phyloP scores from a whole-genome alignment of 2,329 filamentous ascomycete genomes.

The Colletotrichum orbiculare region DNA sequence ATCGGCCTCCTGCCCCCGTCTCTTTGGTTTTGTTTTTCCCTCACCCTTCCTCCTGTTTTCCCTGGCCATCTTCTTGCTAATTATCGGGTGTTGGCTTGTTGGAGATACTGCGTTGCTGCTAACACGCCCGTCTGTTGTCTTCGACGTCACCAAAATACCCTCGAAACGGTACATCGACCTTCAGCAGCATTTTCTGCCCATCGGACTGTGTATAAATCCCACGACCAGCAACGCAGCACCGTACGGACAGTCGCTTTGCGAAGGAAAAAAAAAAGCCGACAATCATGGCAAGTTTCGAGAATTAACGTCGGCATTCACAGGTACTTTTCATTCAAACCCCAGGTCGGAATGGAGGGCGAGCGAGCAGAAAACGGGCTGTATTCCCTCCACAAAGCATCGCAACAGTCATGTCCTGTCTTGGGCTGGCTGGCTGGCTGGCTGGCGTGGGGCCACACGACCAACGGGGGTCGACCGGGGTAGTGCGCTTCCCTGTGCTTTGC shows the following conservation, averaged over 20 bases:
- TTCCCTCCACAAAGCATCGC: conserved; percentile 28
- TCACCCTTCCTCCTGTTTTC: conserved; percentile 27
- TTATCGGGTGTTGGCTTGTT: background rate
- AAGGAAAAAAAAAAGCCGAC: too few relatives aligned
- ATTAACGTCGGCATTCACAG: too few relatives aligned
- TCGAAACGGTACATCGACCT: conserved; percentile 17
- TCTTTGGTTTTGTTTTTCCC: conserved; percentile 25
- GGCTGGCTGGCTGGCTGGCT: conserved; percentile 7
- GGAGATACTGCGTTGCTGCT: conserved; percentile 9
- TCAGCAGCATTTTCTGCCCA: conserved; percentile 20
- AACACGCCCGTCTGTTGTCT: background rate
- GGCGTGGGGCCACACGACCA: conserved; percentile 21
- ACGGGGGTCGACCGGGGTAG: conserved; percentile 28
- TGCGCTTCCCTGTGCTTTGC: background rate
- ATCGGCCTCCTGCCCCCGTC: conserved; percentile 33
- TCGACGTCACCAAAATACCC: background rate
- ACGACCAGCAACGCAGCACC: background rate
- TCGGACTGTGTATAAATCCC: conserved; percentile 21
- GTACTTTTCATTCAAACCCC: background rate
- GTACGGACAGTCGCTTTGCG: too few relatives aligned
- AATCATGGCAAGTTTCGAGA: too few relatives aligned
- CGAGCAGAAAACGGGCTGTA: conserved; percentile 6
- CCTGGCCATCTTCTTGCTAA: conserved; percentile 20
- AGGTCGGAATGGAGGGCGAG: background rate
- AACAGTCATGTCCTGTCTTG: conserved; percentile 12